A percentile compares a stretch with the other conserved stretches of the same genome.
Evolutionary conservation across 768 basidiomycete genomes (phyloP).

Genomic region (Paxillus ammoniavirescens): DNA sequence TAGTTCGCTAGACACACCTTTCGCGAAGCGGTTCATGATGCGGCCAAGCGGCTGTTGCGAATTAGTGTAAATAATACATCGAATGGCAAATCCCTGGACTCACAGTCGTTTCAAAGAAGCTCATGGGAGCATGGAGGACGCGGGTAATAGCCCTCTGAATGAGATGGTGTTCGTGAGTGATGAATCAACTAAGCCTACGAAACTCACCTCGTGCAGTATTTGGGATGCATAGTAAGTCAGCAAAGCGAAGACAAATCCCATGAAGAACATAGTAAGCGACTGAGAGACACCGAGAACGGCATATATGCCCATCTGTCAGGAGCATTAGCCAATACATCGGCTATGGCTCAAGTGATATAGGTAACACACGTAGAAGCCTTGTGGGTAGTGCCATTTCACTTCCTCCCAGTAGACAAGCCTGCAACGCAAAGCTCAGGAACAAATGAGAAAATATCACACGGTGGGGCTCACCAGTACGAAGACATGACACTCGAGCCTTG

Average conservation of each 20-base stretch:
- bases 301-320: slow-evolving; percentile 75
- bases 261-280: slow-evolving; percentile 64
- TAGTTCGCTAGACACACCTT: slow-evolving; percentile 41
- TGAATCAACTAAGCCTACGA: neutral
- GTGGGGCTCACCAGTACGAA: slow-evolving; percentile 60
- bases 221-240: slow-evolving; percentile 80
- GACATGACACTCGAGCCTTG: slow-evolving; percentile 73
- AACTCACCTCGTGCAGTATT: slow-evolving; percentile 54
- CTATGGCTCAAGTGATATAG: slow-evolving; percentile 27
- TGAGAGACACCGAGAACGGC: slow-evolving; percentile 70
- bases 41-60: slow-evolving; percentile 66
- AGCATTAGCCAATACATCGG: neutral
- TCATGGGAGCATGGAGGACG: slow-evolving; percentile 84
- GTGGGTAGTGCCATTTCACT: slow-evolving; percentile 52
- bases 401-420: slow-evolving; percentile 76
- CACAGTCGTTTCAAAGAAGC: slow-evolving; percentile 86
- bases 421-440: neutral
- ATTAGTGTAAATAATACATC: slow-evolving; percentile 4
- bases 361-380: slow-evolving; percentile 68
- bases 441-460: neutral
- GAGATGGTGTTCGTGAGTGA: neutral
- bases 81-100: slow-evolving; percentile 9
- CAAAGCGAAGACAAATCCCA: slow-evolving; percentile 62
- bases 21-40: slow-evolving; percentile 89
- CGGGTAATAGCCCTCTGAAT: slow-evolving; percentile 57